A percentile compares a stretch with the other conserved stretches of the same genome.
Evolutionary conservation across 2,329 filamentous ascomycete species (phyloP).

Genomic region (Sphaerulina vaccinii): DNA sequence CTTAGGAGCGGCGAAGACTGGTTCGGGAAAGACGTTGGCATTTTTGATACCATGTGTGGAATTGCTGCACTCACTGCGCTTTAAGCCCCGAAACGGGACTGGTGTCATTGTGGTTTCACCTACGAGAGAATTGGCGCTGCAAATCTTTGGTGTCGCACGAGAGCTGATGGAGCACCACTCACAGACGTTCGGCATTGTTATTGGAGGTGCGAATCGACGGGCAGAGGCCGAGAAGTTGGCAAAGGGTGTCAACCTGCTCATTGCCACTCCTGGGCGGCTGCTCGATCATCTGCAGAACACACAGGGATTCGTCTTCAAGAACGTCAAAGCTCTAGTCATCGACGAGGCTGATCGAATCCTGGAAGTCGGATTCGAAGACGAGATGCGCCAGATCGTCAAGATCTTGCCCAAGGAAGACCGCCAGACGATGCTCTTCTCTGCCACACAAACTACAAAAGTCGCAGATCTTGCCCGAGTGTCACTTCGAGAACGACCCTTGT

Average conservation of each 20-base stretch:
- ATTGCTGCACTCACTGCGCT: slow-evolving; percentile 83
- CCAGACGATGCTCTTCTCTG: slow-evolving; percentile 98
- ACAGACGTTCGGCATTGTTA: slow-evolving; percentile 94
- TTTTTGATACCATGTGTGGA: slow-evolving; percentile 94
- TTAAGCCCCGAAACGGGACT: slow-evolving; percentile 90
- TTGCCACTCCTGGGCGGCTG: slow-evolving; percentile 88
- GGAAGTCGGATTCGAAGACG: slow-evolving; percentile 97
- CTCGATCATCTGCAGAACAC: slow-evolving; percentile 95
- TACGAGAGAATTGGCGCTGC: slow-evolving; percentile 87
- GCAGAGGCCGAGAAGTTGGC: slow-evolving; percentile 91
- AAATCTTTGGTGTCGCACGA: slow-evolving; percentile 92
- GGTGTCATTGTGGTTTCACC: slow-evolving; percentile 91
- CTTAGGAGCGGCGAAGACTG: slow-evolving; percentile 91
- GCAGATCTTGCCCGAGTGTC: slow-evolving; percentile 95
- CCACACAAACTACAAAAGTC: slow-evolving; percentile 97
- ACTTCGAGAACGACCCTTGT: slow-evolving; percentile 82
- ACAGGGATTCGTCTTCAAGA: slow-evolving; percentile 85
- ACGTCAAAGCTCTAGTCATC: slow-evolving; percentile 86
- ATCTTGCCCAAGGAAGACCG: slow-evolving; percentile 82
- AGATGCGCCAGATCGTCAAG: slow-evolving; percentile 95
- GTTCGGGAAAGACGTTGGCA: slow-evolving; percentile 90
- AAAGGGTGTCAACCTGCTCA: slow-evolving; percentile 91
- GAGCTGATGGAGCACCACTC: slow-evolving; percentile 92
- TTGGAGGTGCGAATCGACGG: slow-evolving; percentile 86
- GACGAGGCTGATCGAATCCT: slow-evolving; percentile 96